These are phyloP conservation scores for Pseudogymnoascus sp. DNA, from an alignment of 2,329 filamentous ascomycete species.

Conservation along the genomic window DNA sequence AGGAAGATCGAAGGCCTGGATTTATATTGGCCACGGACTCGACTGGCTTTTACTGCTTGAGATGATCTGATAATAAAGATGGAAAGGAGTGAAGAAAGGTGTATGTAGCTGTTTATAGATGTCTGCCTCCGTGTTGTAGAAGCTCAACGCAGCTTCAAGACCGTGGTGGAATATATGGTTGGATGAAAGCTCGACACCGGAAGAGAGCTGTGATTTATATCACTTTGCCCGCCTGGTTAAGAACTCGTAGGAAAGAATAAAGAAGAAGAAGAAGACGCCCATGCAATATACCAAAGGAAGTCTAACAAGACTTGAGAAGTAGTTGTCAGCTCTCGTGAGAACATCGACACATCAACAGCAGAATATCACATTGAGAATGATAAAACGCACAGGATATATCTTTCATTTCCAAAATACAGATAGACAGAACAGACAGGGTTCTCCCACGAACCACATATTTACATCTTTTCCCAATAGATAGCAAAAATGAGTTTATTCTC, in stretches of 20 bases:
- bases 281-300: neutral
- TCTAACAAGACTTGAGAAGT: neutral
- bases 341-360: neutral
- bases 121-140: neutral
- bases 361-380: neutral
- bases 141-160: neutral
- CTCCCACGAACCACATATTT: neutral
- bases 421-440: neutral
- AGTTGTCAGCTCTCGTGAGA: too few species aligned
- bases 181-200: neutral
- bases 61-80: neutral
- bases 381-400: neutral
- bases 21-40: neutral
- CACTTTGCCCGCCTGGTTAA: neutral
- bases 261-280: neutral
- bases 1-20: neutral
- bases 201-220: neutral
- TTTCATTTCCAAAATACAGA: slow-evolving; percentile 3
- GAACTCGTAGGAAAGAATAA: neutral
- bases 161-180: neutral
- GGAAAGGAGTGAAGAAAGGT: neutral
- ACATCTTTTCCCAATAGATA: neutral
- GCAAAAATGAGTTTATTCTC: neutral
- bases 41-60: neutral
- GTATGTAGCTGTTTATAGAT: neutral